phyloP scores from a whole-genome alignment of 164 flowering plant species.

The Berberis thunbergii region DNA sequence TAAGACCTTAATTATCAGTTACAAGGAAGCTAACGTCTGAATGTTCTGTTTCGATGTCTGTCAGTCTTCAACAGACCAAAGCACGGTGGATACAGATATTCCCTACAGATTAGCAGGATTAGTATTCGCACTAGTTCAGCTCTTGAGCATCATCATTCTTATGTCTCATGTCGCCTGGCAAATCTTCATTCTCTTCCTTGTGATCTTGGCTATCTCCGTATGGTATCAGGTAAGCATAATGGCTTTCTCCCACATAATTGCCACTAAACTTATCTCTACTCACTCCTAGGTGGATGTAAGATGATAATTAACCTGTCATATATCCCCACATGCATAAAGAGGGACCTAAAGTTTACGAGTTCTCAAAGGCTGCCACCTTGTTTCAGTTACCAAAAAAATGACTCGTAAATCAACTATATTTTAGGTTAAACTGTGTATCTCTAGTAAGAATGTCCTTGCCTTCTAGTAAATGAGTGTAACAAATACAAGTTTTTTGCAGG shows the following conservation, averaged over 20 bases:
- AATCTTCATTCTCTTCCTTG: slow-evolving; percentile 46
- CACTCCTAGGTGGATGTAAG: background rate
- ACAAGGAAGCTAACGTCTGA: background rate
- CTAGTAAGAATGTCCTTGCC: background rate
- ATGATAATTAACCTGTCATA: background rate
- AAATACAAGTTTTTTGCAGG: background rate
- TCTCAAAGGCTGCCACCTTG: background rate
- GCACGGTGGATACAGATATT: slow-evolving; percentile 24
- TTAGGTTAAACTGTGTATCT: too few relatives aligned
- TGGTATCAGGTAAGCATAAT: slow-evolving; percentile 67
- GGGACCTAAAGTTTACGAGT: background rate
- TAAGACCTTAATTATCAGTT: too few relatives aligned
- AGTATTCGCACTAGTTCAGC: slow-evolving; percentile 70
- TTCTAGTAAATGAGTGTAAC: background rate
- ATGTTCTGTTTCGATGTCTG: background rate
- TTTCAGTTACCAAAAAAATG: too few relatives aligned
- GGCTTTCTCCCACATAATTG: background rate
- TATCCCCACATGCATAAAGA: background rate
- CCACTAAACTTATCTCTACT: background rate
- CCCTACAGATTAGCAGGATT: slow-evolving; percentile 62
- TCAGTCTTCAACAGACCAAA: slow-evolving; percentile 85
- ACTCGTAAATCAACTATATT: too few relatives aligned
- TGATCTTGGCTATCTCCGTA: slow-evolving; percentile 43
- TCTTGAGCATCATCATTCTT: slow-evolving; percentile 54
- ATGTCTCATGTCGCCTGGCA: slow-evolving; percentile 76